A percentile compares a stretch with the other conserved stretches of the same genome.
phyloP scores from a whole-genome alignment of 352 stramenopile genomes.

The Globisporangium rhizosaccharum region DNA sequence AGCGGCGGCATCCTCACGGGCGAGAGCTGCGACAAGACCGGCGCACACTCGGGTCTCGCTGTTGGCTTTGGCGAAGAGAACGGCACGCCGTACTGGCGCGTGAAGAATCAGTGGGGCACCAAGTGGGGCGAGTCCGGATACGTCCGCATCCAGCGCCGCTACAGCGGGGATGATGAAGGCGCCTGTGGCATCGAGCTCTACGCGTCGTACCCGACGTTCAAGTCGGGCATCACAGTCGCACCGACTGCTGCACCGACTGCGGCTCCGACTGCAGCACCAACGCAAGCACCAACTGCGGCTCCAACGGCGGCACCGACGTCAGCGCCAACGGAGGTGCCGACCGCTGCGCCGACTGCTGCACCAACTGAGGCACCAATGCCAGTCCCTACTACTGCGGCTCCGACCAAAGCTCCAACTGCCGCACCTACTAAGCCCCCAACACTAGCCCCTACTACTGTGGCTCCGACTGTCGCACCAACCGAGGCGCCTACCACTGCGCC shows the following conservation, averaged over 20 bases:
- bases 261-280: slow-evolving; percentile 5
- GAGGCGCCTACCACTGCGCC: not conserved
- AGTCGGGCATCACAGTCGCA: slow-evolving; percentile 16
- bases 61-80: slow-evolving; percentile 61
- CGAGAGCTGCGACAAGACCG: slow-evolving; percentile 48
- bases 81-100: slow-evolving; percentile 41
- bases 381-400: not conserved
- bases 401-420: slow-evolving; percentile 6
- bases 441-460: not conserved
- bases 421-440: slow-evolving; percentile 5
- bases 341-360: slow-evolving; percentile 8
- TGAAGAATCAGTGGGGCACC: slow-evolving; percentile 76
- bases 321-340: not conserved
- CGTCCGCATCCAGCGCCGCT: slow-evolving; percentile 55
- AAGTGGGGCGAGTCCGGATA: slow-evolving; percentile 66
- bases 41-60: slow-evolving; percentile 46
- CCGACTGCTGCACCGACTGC: slow-evolving; percentile 7
- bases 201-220: slow-evolving; percentile 47
- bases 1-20: slow-evolving; percentile 49
- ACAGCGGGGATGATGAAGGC: slow-evolving; percentile 33
- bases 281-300: not conserved
- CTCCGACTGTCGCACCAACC: slow-evolving; percentile 5
- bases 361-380: slow-evolving; percentile 1
- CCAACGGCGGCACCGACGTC: no score
- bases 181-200: slow-evolving; percentile 58